phyloP scores from a whole-genome alignment of 1,284 basidiomycete species.

The Leccinum fuscescens region DNA sequence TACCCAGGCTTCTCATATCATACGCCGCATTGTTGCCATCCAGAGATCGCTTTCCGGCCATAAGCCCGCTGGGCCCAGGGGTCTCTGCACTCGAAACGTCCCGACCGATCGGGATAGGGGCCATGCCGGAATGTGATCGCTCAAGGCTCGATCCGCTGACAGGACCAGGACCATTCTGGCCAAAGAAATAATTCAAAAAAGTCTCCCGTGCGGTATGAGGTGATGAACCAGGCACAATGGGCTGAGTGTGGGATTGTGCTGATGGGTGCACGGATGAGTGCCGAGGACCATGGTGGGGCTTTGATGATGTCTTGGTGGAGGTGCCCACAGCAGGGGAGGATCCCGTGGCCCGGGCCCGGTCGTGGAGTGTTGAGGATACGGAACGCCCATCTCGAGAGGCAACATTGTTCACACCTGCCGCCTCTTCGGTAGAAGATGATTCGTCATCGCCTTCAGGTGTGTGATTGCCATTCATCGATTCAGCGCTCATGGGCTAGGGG shows the following conservation, averaged over 20 bases:
- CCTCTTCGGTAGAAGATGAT: slow-evolving; percentile 50
- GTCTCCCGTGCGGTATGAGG: slow-evolving; percentile 74
- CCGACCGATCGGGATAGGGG: slow-evolving; percentile 51
- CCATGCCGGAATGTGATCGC: slow-evolving; percentile 21
- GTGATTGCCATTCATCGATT: slow-evolving; percentile 53
- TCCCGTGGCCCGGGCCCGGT: slow-evolving; percentile 53
- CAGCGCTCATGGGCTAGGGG: slow-evolving; percentile 53
- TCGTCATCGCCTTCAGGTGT: slow-evolving; percentile 58
- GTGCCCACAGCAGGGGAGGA: slow-evolving; percentile 28
- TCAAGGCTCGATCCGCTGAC: slow-evolving; percentile 52
- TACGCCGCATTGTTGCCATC: slow-evolving; percentile 86
- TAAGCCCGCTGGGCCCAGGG: slow-evolving; percentile 51
- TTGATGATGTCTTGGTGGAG: slow-evolving; percentile 40
- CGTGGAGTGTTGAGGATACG: slow-evolving; percentile 77
- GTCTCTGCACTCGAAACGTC: slow-evolving; percentile 57
- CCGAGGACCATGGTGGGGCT: slow-evolving; percentile 34
- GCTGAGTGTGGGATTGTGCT: slow-evolving; percentile 27
- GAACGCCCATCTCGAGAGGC: slow-evolving; percentile 64
- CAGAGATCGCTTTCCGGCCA: slow-evolving; percentile 62
- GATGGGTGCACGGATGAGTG: slow-evolving; percentile 30
- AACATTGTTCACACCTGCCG: slow-evolving; percentile 49
- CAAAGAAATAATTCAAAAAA: slow-evolving; percentile 96
- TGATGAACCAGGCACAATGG: slow-evolving; percentile 39
- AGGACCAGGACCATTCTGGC: slow-evolving; percentile 73
- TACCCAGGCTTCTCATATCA: slow-evolving; percentile 98